These are phyloP conservation scores for Telfairia occidentalis DNA, from an alignment of 331 rosid species.

Conservation along the genomic window DNA sequence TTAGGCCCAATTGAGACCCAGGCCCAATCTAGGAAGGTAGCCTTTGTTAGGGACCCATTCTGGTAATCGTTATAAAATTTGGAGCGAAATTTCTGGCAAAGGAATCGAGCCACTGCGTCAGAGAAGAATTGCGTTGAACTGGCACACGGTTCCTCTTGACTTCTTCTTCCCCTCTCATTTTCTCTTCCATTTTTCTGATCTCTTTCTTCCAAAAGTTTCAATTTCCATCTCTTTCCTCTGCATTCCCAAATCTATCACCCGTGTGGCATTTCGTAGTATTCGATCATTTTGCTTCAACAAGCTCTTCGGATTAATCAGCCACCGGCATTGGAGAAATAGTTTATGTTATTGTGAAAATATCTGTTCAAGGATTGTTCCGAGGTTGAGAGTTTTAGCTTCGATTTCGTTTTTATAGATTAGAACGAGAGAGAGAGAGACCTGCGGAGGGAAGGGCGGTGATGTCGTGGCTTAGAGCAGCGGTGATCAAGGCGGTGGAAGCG, in stretches of 20 bases:
- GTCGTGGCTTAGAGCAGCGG: constrained; percentile 93
- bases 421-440: neutral
- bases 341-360: neutral
- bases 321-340: neutral
- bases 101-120: constrained; percentile 23
- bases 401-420: constrained; percentile 3
- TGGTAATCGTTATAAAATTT: neutral
- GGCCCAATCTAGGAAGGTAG: neutral
- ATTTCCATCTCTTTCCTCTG: neutral
- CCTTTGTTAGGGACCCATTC: neutral
- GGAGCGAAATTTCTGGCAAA: constrained; percentile 40
- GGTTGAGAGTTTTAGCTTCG: neutral
- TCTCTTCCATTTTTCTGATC: constrained; percentile 16
- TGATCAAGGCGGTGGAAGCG: constrained; percentile 67
- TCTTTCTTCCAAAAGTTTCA: neutral
- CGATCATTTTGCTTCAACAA: neutral
- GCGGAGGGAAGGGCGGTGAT: constrained; percentile 16
- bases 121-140: constrained; percentile 21
- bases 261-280: neutral
- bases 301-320: neutral
- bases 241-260: neutral
- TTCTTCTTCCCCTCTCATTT: constrained; percentile 22
- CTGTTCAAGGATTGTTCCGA: neutral
- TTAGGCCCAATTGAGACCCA: neutral
- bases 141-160: constrained; percentile 25